Base-by-base conservation (phyloP, 2,329 filamentous ascomycete species). In the Aspergillus transmontanensis region DNA sequence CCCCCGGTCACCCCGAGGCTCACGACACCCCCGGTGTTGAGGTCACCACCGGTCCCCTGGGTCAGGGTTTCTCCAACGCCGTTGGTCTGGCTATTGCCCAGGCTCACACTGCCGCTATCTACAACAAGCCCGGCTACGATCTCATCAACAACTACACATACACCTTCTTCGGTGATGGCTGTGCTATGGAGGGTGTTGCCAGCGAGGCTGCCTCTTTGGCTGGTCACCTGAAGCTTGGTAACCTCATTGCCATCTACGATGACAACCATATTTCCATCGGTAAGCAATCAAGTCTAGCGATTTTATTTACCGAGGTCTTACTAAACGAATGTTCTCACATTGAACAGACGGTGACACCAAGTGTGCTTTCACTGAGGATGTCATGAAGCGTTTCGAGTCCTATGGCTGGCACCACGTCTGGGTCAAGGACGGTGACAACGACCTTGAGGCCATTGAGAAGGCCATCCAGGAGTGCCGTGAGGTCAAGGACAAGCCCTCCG, bases 61-160 rank as follows among this genome's bases (percentile, higher is more conserved):
- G 95, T 70, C 95, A 99, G 84, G 95, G 95, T 87, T 92, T 99
- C 82, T 88, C 89, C 82, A 99, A 98, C 80, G 94, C 95, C 73
- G 95, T 99, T 75, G 95, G 95, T 89, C 89, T 99, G 75, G 95
- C 95, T 79, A 95, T 99, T 78, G 95, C 93, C 66, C 92, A 98
- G 86, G 91, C 91, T 69, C 94, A 99, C 83, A 93, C 91, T 66
- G 92, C 87, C 64, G 95, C 90, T 73, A 86, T 87, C 78, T 99
- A 96, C 89, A 99, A 99, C 90, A 97, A 96, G 88, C 92, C 94
- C 70, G 92, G 90, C 69, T 98, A 90, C 81, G 89, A 93, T 71
- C 83, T 99, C 62, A 83, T 96, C 82, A 90, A 96, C 88, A 97
- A 98, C 90, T 89, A 97, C 88, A 99, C 95, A 79, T 99, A 94